These are phyloP conservation scores for Cercospora canescens DNA, from an alignment of 2,329 filamentous ascomycete genomes.

Conservation along the genomic window DNA sequence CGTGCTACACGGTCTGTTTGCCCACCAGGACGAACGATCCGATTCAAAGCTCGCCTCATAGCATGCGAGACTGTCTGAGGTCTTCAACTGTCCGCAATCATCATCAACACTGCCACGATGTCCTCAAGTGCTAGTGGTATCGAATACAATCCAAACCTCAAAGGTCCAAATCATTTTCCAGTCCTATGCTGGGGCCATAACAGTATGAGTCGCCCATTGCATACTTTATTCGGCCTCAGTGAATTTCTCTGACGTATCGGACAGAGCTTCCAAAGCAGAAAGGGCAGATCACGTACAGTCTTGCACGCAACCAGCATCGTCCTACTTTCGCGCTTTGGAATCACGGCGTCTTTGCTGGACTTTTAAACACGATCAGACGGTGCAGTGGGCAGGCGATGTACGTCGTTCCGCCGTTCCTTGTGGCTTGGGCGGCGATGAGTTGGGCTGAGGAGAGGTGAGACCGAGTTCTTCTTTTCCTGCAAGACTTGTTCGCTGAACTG, in stretches of 20 bases:
- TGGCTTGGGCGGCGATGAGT: background rate
- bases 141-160: slow-evolving; percentile 11
- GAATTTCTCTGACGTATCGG: background rate
- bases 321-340: slow-evolving; percentile 5
- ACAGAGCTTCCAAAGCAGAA: slow-evolving; percentile 9
- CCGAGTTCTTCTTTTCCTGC: background rate
- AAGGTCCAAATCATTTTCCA: slow-evolving; percentile 5
- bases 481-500: background rate
- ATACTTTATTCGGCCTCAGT: background rate
- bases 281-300: slow-evolving; percentile 7
- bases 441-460: slow-evolving; percentile 7
- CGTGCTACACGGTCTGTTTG: background rate
- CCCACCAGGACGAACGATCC: background rate
- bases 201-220: background rate
- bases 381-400: background rate
- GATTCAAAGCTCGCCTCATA: background rate
- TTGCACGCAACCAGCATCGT: slow-evolving; percentile 2
- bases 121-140: background rate
- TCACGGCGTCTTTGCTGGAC: background rate
- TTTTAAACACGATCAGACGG: slow-evolving; percentile 2
- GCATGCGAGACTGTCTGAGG: background rate
- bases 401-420: background rate
- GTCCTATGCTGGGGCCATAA: slow-evolving; percentile 13
- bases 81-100: background rate
- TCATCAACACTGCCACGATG: background rate